Evolutionary conservation across 2,329 filamentous ascomycete genomes (phyloP), one percentile per base, ranked within the genome.

Genomic region (Paraphaeosphaeria minitans): DNA sequence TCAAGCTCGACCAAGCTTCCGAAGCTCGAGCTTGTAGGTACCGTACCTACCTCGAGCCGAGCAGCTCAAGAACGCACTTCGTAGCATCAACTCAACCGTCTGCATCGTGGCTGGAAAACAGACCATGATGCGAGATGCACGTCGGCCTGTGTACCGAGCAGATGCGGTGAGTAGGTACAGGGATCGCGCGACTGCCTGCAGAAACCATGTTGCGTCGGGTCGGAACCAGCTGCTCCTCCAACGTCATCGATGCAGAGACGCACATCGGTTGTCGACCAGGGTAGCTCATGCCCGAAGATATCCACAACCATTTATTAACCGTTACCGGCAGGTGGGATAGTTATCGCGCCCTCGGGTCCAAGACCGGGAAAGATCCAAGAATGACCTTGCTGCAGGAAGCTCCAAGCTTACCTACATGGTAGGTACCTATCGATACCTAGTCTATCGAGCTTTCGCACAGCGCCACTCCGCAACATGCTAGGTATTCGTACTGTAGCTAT

Each of bases 1-100:
- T 43, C 37, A 53, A 53, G 50, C 50, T 53, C 50, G 16, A 42
- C 14, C 50, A 53, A 53, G 50, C 50, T 53, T 53, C 16, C 47
- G 16, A 35, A 49, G 47, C 47, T 42, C 16, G 35, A 42, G 37
- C 49, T 42, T 42, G 37, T 4, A 13, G n/a, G n/a, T n/a, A n/a
- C n/a, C n/a, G n/a, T n/a, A n/a, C n/a, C n/a, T n/a, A n/a, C n/a
- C 16, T 53, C 12, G 27, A 22, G n/a, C 29, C 12, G 19, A 19
- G 3, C 31, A 22, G 9, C 29, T 21, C 1, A 31, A 9, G n/a
- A 4, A 14, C 29, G 19, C 14, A 4, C 2, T 31, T 31, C 10
- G 24, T 31, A 31, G 8, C 47, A 22, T 22, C 31, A 16, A 21
- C 1, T 9, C n/a, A 12, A 37, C 37, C 19, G 4, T 21, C 6